Evolutionary conservation across 2,329 filamentous ascomycete species (phyloP).

Genomic region (Botryotinia convoluta): DNA sequence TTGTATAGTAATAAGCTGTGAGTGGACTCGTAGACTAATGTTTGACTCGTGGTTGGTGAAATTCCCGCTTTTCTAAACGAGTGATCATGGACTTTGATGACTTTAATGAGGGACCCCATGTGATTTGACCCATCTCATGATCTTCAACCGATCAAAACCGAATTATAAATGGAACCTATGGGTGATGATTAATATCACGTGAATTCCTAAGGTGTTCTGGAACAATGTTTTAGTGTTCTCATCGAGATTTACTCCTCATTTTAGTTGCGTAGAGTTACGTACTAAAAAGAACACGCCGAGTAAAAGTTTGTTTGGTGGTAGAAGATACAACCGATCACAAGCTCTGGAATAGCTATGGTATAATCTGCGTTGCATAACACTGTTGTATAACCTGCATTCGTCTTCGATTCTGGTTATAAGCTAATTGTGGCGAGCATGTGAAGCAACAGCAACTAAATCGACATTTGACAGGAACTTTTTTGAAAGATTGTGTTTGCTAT

Average conservation of each 20-base stretch:
- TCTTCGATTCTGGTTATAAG: not conserved
- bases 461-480: not conserved
- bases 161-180: not conserved
- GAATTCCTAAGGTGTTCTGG: constrained; percentile 9
- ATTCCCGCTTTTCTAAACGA: constrained; percentile 16
- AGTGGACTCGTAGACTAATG: constrained; percentile 2
- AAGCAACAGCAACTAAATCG: not conserved
- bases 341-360: constrained; percentile 7
- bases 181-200: constrained; percentile 11
- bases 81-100: not conserved
- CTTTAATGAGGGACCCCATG: not conserved
- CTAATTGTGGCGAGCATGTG: not conserved
- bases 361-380: not conserved
- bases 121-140: constrained; percentile 11
- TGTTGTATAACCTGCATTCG: constrained; percentile 1
- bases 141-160: constrained; percentile 19
- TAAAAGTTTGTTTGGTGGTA: constrained; percentile 1
- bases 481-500: not conserved
- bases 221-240: constrained; percentile 8
- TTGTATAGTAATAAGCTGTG: not conserved
- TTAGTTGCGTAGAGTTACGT: constrained; percentile 3
- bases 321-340: constrained; percentile 18
- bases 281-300: constrained; percentile 11
- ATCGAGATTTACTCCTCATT: constrained; percentile 18
- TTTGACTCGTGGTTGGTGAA: constrained; percentile 9